Evolutionary conservation across 2,329 filamentous ascomycete species (phyloP).

Genomic region (Shiraia bambusicola): DNA sequence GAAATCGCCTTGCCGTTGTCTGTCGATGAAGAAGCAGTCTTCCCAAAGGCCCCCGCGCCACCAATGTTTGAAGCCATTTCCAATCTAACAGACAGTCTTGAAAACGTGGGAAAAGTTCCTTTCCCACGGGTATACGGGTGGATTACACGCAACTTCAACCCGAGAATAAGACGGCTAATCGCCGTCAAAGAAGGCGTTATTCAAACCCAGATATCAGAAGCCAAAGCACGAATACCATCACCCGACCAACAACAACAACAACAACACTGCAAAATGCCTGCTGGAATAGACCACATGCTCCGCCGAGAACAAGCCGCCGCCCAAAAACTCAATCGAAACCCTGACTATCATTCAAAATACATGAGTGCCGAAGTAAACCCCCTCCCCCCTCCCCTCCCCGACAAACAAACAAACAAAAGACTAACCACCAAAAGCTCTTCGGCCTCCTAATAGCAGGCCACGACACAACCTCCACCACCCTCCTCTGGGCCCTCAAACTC

Average conservation of each 20-base stretch:
- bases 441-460: constrained; percentile 48
- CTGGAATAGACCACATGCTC: constrained; percentile 16
- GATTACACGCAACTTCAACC: not conserved
- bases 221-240: constrained; percentile 8
- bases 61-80: constrained; percentile 10
- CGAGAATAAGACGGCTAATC: not conserved
- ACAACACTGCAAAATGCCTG: no score
- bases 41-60: constrained; percentile 4
- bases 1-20: not conserved
- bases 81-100: constrained; percentile 8
- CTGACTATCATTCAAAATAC: constrained; percentile 6
- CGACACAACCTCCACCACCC: constrained; percentile 49
- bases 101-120: constrained; percentile 4
- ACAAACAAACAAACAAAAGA: no score
- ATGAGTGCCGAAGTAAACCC: constrained; percentile 12
- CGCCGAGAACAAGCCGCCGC: constrained; percentile 7
- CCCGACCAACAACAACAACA: no score
- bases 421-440: no score
- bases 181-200: constrained; percentile 4
- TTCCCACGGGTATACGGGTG: constrained; percentile 2
- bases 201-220: constrained; percentile 6
- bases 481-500: constrained; percentile 47
- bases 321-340: constrained; percentile 4
- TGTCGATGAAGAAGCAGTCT: constrained; percentile 2
- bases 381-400: not conserved